Percentiles rank a stretch among this genome's conserved stretches.
Evolutionary conservation across 208 protist genomes (phyloP).

Genomic region (Crithidia mellificae): DNA sequence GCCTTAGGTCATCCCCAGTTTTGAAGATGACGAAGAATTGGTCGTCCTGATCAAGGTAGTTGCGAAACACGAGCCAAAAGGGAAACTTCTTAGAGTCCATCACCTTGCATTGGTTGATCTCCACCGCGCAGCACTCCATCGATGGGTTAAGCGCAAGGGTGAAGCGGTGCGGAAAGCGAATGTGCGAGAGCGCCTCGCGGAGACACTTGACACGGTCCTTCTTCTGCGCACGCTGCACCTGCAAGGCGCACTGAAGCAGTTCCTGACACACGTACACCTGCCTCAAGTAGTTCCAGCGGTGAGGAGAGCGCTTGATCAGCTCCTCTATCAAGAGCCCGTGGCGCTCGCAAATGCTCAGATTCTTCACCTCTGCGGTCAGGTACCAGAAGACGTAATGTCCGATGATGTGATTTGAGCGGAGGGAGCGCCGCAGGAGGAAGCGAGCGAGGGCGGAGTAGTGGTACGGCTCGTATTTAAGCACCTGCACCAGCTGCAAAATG

Average conservation of each 20-base stretch:
- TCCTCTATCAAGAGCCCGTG: constrained; percentile 86
- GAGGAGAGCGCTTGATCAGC: constrained; percentile 63
- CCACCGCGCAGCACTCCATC: constrained; percentile 73
- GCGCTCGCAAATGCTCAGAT: constrained; percentile 67
- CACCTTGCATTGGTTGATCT: constrained; percentile 90
- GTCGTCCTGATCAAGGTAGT: constrained; percentile 65
- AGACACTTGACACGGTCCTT: constrained; percentile 56
- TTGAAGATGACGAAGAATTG: constrained; percentile 88
- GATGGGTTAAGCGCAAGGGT: constrained; percentile 66
- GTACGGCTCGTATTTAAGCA: constrained; percentile 87
- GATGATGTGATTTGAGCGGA: constrained; percentile 74
- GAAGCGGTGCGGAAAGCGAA: constrained; percentile 65
- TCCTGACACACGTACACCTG: constrained; percentile 67
- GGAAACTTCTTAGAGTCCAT: constrained; percentile 94
- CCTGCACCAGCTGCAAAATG: constrained; percentile 87
- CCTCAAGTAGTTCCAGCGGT: constrained; percentile 49
- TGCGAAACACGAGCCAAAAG: constrained; percentile 91
- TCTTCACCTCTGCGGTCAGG: constrained; percentile 85
- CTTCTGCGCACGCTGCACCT: constrained; percentile 51
- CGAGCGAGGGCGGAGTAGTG: constrained; percentile 71
- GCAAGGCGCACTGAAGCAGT: constrained; percentile 60
- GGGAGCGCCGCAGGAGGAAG: constrained; percentile 72
- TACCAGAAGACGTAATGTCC: constrained; percentile 89
- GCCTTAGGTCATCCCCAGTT: constrained; percentile 92
- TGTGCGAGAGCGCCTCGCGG: constrained; percentile 42